Evolutionary conservation across 129 eudicot genomes (phyloP).

Genomic region (Pittosporum tobira): DNA sequence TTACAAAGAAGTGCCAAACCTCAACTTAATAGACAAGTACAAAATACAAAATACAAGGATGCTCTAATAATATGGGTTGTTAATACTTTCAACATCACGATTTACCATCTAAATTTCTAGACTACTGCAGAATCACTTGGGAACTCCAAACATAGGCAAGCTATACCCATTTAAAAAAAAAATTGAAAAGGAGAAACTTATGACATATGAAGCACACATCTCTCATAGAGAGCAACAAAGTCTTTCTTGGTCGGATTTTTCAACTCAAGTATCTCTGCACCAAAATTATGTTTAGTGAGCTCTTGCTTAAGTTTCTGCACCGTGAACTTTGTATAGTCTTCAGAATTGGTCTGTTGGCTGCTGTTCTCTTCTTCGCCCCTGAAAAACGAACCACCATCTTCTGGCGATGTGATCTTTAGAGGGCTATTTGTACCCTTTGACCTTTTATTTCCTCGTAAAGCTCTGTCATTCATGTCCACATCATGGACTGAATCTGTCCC

Average conservation of each 20-base stretch:
- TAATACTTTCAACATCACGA: too few species aligned
- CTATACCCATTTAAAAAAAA: too few species aligned
- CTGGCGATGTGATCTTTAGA: constrained; percentile 28
- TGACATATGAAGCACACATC: constrained; percentile 42
- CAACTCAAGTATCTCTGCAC: constrained; percentile 65
- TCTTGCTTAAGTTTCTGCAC: constrained; percentile 65
- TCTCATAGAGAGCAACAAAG: constrained; percentile 69
- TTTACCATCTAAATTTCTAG: neutral
- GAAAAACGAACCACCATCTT: constrained; percentile 67
- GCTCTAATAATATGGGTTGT: too few species aligned
- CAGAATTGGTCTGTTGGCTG: constrained; percentile 41
- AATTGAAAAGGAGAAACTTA: constrained; percentile 7
- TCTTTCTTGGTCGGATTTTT: constrained; percentile 73
- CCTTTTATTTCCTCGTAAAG: constrained; percentile 45
- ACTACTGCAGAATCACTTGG: neutral
- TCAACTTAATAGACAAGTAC: too few species aligned
- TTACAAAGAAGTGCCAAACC: too few species aligned
- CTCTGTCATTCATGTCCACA: constrained; percentile 33
- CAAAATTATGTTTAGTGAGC: constrained; percentile 61
- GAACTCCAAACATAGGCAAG: too few species aligned
- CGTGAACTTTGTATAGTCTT: constrained; percentile 68
- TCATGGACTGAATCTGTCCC: constrained; percentile 75
- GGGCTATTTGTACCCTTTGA: constrained; percentile 60
- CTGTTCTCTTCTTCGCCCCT: constrained; percentile 51
- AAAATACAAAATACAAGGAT: too few species aligned